Percentiles rank a stretch among this genome's conserved stretches.
Conservation (phyloP, 2,329 filamentous ascomycete genomes). For the Pestalotiopsis sp. region DNA sequence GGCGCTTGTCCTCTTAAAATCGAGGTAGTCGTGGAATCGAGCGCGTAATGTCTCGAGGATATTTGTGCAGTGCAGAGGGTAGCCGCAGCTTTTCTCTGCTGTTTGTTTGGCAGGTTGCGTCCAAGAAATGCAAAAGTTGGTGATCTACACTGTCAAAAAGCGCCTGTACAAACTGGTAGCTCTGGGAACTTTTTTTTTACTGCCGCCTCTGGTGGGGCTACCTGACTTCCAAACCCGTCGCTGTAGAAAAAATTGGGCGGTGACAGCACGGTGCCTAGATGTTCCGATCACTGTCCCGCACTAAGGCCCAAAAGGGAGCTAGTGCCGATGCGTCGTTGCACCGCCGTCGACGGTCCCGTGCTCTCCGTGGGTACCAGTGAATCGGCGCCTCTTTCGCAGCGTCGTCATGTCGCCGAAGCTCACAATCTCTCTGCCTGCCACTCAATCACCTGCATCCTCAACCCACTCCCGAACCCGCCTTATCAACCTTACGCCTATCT, state of each 20-base stretch:
- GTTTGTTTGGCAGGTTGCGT: not conserved
- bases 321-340: not conserved
- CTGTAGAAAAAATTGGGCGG: slow-evolving; percentile 10
- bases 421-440: slow-evolving; percentile 12
- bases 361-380: not conserved
- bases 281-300: slow-evolving; percentile 10
- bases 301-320: not conserved
- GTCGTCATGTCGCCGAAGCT: slow-evolving; percentile 14
- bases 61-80: not conserved
- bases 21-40: not conserved
- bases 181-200: slow-evolving; percentile 15
- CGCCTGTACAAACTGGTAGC: not conserved
- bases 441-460: not conserved
- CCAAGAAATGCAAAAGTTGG: not conserved
- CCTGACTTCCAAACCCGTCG: not conserved
- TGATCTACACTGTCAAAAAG: not conserved
- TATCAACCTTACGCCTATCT: not conserved
- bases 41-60: no score
- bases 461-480: not conserved
- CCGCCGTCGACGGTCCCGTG: not conserved
- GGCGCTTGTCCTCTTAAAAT: not conserved
- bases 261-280: slow-evolving; percentile 13
- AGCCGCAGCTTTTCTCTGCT: not conserved
- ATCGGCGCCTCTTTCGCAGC: not conserved
- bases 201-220: slow-evolving; percentile 8